These are phyloP conservation scores for Geotrichum aggregatum DNA, from an alignment of 1,139 yeast genomes.

Conservation along the genomic window DNA sequence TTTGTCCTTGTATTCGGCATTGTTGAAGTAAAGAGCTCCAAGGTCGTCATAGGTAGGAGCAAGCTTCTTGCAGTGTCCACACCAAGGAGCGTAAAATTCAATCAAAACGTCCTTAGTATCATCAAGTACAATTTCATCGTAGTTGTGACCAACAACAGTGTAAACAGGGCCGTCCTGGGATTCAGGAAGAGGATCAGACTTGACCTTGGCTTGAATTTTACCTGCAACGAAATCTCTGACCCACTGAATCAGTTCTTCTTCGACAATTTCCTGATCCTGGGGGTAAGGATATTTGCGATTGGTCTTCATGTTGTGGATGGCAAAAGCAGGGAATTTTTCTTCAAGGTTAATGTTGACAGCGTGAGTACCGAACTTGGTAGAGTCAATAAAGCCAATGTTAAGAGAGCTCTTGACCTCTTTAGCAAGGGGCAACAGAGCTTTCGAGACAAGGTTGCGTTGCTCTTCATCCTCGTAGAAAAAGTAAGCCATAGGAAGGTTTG, in stretches of 20 bases:
- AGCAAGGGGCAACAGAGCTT: slow-evolving; percentile 58
- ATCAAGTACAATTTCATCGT: slow-evolving; percentile 65
- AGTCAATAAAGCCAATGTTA: slow-evolving; percentile 86
- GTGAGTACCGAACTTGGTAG: slow-evolving; percentile 75
- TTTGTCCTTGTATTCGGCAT: slow-evolving; percentile 39
- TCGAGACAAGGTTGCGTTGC: slow-evolving; percentile 56
- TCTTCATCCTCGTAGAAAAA: slow-evolving; percentile 72
- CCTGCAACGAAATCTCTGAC: slow-evolving; percentile 63
- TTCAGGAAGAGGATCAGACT: slow-evolving; percentile 86
- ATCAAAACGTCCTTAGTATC: slow-evolving; percentile 79
- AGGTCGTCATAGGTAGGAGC: slow-evolving; percentile 91
- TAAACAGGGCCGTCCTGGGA: slow-evolving; percentile 66
- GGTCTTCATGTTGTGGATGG: slow-evolving; percentile 64
- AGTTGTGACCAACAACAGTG: slow-evolving; percentile 81
- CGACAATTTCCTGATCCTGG: slow-evolving; percentile 46
- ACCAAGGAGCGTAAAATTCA: slow-evolving; percentile 98
- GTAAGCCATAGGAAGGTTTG: slow-evolving; percentile 78
- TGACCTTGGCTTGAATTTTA: slow-evolving; percentile 64
- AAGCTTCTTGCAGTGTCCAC: slow-evolving; percentile 96
- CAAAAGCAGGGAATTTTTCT: slow-evolving; percentile 77
- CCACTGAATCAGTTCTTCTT: slow-evolving; percentile 52
- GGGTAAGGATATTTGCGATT: slow-evolving; percentile 75
- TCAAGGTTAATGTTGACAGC: slow-evolving; percentile 86
- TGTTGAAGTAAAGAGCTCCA: slow-evolving; percentile 59
- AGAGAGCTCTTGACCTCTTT: slow-evolving; percentile 73